These are phyloP conservation scores for Venturia effusa DNA, from an alignment of 2,329 filamentous ascomycete genomes.

Conservation along the genomic window DNA sequence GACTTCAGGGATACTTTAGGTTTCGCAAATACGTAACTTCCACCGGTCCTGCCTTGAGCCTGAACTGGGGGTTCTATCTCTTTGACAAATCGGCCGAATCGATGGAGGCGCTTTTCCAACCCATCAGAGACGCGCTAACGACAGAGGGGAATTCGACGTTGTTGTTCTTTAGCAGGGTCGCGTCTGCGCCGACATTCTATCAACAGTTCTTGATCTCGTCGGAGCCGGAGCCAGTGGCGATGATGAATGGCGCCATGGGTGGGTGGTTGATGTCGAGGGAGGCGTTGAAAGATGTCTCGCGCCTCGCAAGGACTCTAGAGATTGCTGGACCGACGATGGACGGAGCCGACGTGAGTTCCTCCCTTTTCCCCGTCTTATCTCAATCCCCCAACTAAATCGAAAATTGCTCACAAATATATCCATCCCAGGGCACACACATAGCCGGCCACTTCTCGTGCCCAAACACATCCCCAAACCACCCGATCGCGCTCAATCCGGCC, in stretches of 20 bases:
- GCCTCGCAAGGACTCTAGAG: neutral
- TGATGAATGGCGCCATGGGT: neutral
- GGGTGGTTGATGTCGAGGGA: neutral
- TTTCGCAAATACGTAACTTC: neutral
- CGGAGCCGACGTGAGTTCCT: neutral
- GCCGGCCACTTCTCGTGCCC: slow-evolving; percentile 3
- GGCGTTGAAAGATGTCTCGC: neutral
- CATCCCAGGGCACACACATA: neutral
- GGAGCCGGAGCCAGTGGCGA: neutral
- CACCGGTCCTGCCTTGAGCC: neutral
- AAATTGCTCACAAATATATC: no score
- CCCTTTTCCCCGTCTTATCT: neutral
- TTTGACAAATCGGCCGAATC: neutral
- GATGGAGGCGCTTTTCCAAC: neutral
- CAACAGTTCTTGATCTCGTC: neutral
- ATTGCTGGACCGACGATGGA: slow-evolving; percentile 4
- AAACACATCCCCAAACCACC: neutral
- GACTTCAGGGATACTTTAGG: slow-evolving; percentile 1
- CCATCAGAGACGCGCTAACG: neutral
- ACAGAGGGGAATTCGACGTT: neutral
- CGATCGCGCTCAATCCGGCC: slow-evolving; percentile 6
- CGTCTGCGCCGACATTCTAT: slow-evolving; percentile 2
- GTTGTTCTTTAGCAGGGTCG: neutral
- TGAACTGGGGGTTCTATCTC: slow-evolving; percentile 1
- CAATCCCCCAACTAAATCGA: no score